These are phyloP conservation scores for Evernia prunastri DNA, from an alignment of 495 filamentous ascomycete genomes.

Conservation along the genomic window DNA sequence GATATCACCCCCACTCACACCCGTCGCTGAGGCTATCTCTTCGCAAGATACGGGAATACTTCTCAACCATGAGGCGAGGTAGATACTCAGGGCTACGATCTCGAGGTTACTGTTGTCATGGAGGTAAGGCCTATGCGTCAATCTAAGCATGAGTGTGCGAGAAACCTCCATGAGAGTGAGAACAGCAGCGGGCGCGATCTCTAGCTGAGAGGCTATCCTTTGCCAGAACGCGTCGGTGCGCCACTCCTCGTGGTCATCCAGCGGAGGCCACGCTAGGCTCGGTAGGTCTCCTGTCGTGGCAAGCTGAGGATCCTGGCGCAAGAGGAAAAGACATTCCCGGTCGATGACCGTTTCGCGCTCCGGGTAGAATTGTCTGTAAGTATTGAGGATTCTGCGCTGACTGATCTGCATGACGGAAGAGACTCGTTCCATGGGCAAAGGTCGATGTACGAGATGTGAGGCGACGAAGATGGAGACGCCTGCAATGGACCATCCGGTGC, in stretches of 20 bases:
- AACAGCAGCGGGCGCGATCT: not conserved
- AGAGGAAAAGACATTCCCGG: not conserved
- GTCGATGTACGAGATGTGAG: not conserved
- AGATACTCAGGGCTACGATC: not conserved
- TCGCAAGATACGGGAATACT: not conserved
- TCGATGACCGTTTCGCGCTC: not conserved
- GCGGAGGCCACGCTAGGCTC: not conserved
- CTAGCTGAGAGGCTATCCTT: not conserved
- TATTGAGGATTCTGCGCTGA: not conserved
- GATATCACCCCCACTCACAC: not conserved
- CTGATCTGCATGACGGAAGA: not conserved
- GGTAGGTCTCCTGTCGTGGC: not conserved
- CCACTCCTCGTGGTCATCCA: too few species aligned
- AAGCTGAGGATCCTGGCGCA: not conserved
- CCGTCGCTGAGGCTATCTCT: not conserved
- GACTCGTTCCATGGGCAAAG: not conserved
- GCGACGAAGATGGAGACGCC: not conserved
- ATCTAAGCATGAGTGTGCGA: not conserved
- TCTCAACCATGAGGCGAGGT: not conserved
- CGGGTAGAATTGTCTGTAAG: not conserved
- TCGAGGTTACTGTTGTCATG: not conserved
- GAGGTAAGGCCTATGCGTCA: not conserved
- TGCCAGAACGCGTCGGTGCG: not conserved
- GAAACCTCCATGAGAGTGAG: not conserved
- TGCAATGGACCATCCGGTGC: not conserved